Percentiles rank a stretch among this genome's conserved stretches.
These are phyloP conservation scores for Colletotrichum sp. DNA, from an alignment of 2,329 filamentous ascomycete species.

Conservation along the genomic window DNA sequence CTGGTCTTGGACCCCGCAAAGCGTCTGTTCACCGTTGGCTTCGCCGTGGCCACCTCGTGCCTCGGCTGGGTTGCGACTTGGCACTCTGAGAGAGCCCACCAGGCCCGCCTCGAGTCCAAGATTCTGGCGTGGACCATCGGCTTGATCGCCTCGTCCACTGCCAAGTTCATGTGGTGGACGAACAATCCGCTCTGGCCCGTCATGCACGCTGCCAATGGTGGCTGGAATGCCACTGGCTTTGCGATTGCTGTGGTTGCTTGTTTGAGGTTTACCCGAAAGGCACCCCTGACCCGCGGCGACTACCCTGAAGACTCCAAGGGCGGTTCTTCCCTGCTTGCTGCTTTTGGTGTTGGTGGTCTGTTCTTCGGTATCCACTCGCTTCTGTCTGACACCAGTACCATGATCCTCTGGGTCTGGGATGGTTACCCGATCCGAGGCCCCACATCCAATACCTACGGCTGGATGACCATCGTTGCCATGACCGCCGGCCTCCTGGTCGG, in stretches of 20 bases:
- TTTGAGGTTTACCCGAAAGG: conserved; percentile 73
- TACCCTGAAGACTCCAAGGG: conserved; percentile 43
- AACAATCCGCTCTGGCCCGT: conserved; percentile 98
- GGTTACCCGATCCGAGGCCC: conserved; percentile 91
- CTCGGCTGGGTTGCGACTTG: conserved; percentile 85
- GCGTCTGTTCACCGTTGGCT: conserved; percentile 81
- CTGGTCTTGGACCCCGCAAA: conserved; percentile 72
- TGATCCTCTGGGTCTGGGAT: conserved; percentile 99
- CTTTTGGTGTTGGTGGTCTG: conserved; percentile 79
- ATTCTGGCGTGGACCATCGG: conserved; percentile 82
- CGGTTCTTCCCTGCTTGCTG: conserved; percentile 74
- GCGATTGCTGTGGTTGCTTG: conserved; percentile 76
- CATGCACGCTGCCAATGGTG: conserved; percentile 87
- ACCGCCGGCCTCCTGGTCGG: conserved; percentile 78
- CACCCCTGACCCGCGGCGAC: conserved; percentile 50
- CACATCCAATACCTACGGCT: conserved; percentile 86
- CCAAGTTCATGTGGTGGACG: conserved; percentile 91
- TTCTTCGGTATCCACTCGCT: conserved; percentile 92
- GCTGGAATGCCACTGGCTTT: conserved; percentile 87
- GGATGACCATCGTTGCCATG: conserved; percentile 87
- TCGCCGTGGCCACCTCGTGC: conserved; percentile 80
- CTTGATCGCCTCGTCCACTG: conserved; percentile 81
- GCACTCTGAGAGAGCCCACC: conserved; percentile 76
- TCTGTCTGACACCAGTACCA: conserved; percentile 95
- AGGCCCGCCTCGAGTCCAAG: conserved; percentile 78